Evolutionary conservation across 345 rosid species (phyloP), one percentile per base, ranked within the genome.

Genomic region (Rhodomyrtus tomentosa): DNA sequence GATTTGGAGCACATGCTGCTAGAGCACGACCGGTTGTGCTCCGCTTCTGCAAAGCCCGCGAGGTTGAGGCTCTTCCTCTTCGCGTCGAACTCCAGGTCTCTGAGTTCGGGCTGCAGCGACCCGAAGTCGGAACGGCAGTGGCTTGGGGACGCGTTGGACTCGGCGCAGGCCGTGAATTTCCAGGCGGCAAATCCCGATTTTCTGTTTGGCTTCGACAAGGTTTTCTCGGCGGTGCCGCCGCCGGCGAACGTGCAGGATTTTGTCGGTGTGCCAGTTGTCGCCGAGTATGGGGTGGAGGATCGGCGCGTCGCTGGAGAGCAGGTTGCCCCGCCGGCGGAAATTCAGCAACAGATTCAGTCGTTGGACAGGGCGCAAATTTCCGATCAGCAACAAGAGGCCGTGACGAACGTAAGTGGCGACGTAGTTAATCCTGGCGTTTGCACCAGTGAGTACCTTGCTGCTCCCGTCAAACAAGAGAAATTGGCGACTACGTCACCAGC

Each of bases 1-100:
- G 96, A 93, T 84, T 86, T 93, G 54, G 93, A 90, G 76, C 95
- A 91, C 83, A 91, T 93, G 95, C 89, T 93, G 94, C 72, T 90
- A 42, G 95, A 93, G 84, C 90, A 91, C 81, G 96, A 93, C n/a
- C 89, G 95, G 50, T 83, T 91, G 50, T 74, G 81, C 80, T 89
- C 91, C 24, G 82, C 85, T 7, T 58, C 84, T 15, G 36, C 90
- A 10, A 92, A 92, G 85, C 88, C 94, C 32, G 92, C 92, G 29
- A 82, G 94, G 55, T 81, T 92, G 86, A 84, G 96, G 80, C 83
- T 93, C 24, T 93, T 93, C 82, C 49, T 91, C 55, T 92, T 93
- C 84, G 89, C 86, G 4, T 36, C 84, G 52, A 89, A 72, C 54
- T 79, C 80, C 79, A 15, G 42, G 24, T 55, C 87, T 51, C 5